These are phyloP conservation scores for Irpex sp. DNA, from an alignment of 1,284 basidiomycete species.

Conservation along the genomic window DNA sequence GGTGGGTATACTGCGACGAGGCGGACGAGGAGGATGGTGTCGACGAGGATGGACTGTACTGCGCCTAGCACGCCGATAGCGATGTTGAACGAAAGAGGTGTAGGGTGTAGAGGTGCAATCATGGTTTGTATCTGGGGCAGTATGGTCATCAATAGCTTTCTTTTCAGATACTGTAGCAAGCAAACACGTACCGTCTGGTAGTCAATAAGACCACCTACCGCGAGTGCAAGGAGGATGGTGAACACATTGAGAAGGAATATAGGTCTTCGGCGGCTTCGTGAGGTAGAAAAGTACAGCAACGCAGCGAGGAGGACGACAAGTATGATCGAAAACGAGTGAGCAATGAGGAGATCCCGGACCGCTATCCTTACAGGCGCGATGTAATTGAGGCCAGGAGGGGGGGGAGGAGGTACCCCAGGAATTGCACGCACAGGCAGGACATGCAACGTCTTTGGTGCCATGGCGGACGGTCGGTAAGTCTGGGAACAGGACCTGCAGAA, in stretches of 20 bases:
- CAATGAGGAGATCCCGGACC: constrained; percentile 4
- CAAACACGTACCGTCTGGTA: constrained; percentile 7
- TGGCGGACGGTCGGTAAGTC: neutral
- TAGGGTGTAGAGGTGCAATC: neutral
- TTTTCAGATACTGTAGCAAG: neutral
- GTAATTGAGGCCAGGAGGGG: constrained; percentile 12
- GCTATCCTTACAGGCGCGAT: constrained; percentile 8
- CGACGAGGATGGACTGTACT: constrained; percentile 30
- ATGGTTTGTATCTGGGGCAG: constrained; percentile 2
- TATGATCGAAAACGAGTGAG: neutral
- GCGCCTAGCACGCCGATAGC: constrained; percentile 26
- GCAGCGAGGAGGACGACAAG: neutral
- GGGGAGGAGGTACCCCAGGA: constrained; percentile 8
- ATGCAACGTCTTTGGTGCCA: neutral
- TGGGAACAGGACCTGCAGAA: neutral
- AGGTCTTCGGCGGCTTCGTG: neutral
- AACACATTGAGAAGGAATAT: neutral
- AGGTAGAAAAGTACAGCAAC: neutral
- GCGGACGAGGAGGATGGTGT: constrained; percentile 17
- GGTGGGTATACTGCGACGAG: constrained; percentile 24
- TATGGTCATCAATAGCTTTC: neutral
- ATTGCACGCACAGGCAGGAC: neutral
- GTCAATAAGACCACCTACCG: constrained; percentile 9
- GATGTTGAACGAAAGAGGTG: constrained; percentile 1
- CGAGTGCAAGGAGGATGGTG: neutral